Conservation (phyloP, 1,284 basidiomycete species). For the Moniliophthora roreri region DNA sequence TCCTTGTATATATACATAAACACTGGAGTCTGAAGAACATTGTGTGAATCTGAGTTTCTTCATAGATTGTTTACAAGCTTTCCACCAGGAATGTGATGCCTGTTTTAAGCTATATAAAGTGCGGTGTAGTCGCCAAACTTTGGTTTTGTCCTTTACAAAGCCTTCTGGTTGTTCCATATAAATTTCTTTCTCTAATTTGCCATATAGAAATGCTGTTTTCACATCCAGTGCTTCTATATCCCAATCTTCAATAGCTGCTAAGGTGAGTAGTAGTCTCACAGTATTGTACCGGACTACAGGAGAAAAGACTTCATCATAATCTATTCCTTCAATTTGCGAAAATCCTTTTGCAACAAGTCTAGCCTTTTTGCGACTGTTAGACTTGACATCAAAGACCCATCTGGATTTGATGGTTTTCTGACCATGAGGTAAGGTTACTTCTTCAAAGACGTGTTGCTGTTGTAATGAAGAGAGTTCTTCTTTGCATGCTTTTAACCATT, state of each 20-base stretch:
- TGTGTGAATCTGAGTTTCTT: slow-evolving; percentile 21
- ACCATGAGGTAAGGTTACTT: background rate
- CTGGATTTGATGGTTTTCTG: background rate
- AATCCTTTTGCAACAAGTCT: too few relatives aligned
- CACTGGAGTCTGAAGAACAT: slow-evolving; percentile 21
- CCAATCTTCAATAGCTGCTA: too few relatives aligned
- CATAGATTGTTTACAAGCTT: slow-evolving; percentile 23
- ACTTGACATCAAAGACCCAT: too few relatives aligned
- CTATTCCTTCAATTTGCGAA: too few relatives aligned
- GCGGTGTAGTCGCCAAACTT: slow-evolving; percentile 14
- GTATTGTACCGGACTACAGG: background rate
- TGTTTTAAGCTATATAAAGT: slow-evolving; percentile 35
- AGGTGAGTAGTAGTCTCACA: slow-evolving; percentile 23
- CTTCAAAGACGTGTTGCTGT: background rate
- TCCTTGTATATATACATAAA: too few relatives aligned
- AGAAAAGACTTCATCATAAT: background rate
- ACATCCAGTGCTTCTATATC: too few relatives aligned
- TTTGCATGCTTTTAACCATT: background rate
- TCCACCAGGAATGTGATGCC: slow-evolving; percentile 29
- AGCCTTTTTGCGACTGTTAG: too few relatives aligned
- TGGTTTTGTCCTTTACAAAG: too few relatives aligned
- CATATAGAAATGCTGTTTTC: too few relatives aligned
- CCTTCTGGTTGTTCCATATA: too few relatives aligned
- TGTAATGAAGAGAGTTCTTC: background rate
- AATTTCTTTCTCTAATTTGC: too few relatives aligned